phyloP scores from a whole-genome alignment of 805 yeast genomes.

The Kregervanrija delftensis region DNA sequence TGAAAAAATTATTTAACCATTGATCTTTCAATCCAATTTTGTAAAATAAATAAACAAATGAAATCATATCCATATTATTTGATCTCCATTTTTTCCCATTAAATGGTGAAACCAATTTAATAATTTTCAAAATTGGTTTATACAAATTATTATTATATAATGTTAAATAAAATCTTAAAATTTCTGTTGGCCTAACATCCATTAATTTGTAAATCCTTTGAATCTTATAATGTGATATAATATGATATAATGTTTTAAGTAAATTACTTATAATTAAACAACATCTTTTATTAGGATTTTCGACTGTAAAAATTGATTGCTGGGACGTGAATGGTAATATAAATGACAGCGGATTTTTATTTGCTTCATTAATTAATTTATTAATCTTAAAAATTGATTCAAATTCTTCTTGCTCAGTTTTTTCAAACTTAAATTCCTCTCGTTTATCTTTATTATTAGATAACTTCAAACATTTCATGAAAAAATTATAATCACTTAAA shows the following conservation, averaged over 20 bases:
- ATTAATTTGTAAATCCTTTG: slow-evolving; percentile 64
- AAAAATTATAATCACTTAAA: slow-evolving; percentile 22
- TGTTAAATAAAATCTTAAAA: slow-evolving; percentile 48
- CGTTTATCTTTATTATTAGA: slow-evolving; percentile 7
- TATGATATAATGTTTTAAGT: slow-evolving; percentile 47
- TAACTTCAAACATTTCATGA: slow-evolving; percentile 15
- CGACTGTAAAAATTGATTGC: slow-evolving; percentile 11
- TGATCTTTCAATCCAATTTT: slow-evolving; percentile 68
- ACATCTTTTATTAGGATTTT: slow-evolving; percentile 31
- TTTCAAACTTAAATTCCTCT: neutral
- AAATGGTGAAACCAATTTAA: slow-evolving; percentile 79
- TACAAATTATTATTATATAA: slow-evolving; percentile 59
- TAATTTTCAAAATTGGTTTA: slow-evolving; percentile 61
- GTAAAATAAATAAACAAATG: slow-evolving; percentile 75
- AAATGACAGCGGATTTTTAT: slow-evolving; percentile 13
- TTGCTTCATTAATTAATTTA: slow-evolving; percentile 7
- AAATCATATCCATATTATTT: slow-evolving; percentile 86
- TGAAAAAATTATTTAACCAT: slow-evolving; percentile 84
- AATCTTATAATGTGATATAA: slow-evolving; percentile 54
- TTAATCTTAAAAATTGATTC: slow-evolving; percentile 15
- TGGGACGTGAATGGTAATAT: slow-evolving; percentile 25
- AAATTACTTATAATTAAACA: slow-evolving; percentile 45
- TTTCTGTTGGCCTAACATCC: slow-evolving; percentile 57
- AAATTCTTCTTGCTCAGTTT: slow-evolving; percentile 6
- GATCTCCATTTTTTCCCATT: slow-evolving; percentile 94